These are phyloP conservation scores for Colletotrichum falcatum DNA, from an alignment of 2,329 filamentous ascomycete genomes.

Conservation along the genomic window DNA sequence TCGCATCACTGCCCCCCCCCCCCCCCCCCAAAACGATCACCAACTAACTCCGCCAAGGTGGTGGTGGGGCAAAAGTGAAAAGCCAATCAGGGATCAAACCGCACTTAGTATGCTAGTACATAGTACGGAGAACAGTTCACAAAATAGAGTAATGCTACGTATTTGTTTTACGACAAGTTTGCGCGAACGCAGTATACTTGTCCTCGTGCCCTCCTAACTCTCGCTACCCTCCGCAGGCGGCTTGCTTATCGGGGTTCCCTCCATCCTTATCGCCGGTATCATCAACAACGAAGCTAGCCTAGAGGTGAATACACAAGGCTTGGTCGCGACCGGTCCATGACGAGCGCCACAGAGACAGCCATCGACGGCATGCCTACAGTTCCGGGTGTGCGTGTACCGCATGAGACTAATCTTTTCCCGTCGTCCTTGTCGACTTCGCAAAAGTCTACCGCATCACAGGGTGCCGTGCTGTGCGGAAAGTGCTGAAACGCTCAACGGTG, in stretches of 20 bases:
- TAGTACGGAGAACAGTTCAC: no score
- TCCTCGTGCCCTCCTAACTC: not conserved
- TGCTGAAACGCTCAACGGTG: conserved; percentile 30
- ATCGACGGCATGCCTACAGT: no score
- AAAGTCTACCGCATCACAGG: conserved; percentile 12
- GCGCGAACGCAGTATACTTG: not conserved
- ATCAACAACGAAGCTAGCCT: conserved; percentile 1
- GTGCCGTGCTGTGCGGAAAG: conserved; percentile 21
- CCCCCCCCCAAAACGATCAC: no score
- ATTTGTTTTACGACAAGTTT: not conserved
- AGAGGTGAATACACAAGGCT: not conserved
- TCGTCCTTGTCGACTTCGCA: conserved; percentile 11
- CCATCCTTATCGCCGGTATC: not conserved
- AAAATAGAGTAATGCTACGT: not conserved
- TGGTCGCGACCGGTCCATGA: conserved; percentile 23
- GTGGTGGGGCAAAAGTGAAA: no score
- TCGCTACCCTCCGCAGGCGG: conserved; percentile 11
- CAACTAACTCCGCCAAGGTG: not conserved
- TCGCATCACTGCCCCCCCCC: conserved; percentile 10
- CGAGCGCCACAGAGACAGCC: conserved; percentile 26
- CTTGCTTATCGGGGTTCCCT: not conserved
- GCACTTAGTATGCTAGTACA: not conserved
- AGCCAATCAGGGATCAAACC: conserved; percentile 11
- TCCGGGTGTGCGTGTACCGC: not conserved
- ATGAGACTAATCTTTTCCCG: conserved; percentile 16